Evolutionary conservation across 805 yeast species (phyloP), one percentile per base, ranked within the genome.

Genomic region (Pichia thaimueangensis): DNA sequence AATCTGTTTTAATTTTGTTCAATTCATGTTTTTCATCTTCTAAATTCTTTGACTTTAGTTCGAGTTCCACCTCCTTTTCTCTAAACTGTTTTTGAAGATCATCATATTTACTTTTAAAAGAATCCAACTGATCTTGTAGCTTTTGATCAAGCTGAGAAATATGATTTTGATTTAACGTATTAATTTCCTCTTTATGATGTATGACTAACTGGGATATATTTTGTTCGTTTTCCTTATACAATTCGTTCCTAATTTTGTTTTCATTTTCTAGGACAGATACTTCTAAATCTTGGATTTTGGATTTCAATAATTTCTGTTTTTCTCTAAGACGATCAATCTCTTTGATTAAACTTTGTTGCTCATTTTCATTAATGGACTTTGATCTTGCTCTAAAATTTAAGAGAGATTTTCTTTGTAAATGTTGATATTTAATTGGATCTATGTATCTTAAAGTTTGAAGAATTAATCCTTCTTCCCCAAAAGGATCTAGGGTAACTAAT

Each of bases 401-500:
- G 2, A 53, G 33, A 2, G 50, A 45, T 31, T 49, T 54, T 30
- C 56, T 53, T 28, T 56, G 53, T 12, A 59, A 41, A 23, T 49
- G 51, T 41, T 56, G 56, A 34, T 56, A 56, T 35, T 60, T 54
- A 9, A 56, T 44, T 20, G 65, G 64, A 41, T 58, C 52, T 31
- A 57, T 51, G 31, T 59, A 58, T 42, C 60, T 52, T 39, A 62
- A 42, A 16, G 63, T 59, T 42, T 60, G 64, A 17, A 54, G 36
- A n/a, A 54, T 53, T 16, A 56, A 39, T 13, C 59, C 59, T 36
- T 58, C 60, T 39, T 69, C 73, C 5, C 68, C 68, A 37, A 52
- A 54, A 6, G 68, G 65, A 52, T 70, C 71, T 11, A 69, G 45
- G 8, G 63, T 64, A 22, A 68, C 66, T 30, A 71, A 48, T 19